A percentile compares a stretch with the other conserved stretches of the same genome.
Conservation (phyloP, 306 rosid species). For the Glycine soja region DNA sequence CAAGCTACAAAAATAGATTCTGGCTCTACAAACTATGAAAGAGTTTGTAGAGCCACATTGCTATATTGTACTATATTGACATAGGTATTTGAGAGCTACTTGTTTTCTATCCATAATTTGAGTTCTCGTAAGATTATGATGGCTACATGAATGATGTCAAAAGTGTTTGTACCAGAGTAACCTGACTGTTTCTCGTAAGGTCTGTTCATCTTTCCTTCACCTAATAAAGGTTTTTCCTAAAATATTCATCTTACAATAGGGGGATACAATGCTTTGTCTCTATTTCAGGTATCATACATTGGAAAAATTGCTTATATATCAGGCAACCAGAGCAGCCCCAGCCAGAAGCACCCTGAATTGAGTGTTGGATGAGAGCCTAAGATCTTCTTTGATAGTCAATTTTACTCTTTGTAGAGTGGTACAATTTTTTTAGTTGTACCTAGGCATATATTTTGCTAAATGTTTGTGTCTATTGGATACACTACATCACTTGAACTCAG, state of each 20-base stretch:
- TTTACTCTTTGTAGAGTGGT: not conserved
- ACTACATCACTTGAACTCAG: not conserved
- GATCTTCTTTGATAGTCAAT: slow-evolving; percentile 18
- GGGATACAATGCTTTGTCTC: slow-evolving; percentile 1
- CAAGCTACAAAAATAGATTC: slow-evolving; percentile 81
- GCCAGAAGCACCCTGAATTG: slow-evolving; percentile 14
- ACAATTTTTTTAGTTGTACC: not conserved
- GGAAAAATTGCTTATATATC: not conserved
- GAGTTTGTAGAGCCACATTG: slow-evolving; percentile 87
- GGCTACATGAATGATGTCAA: too few relatives aligned
- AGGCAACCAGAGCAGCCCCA: slow-evolving; percentile 1
- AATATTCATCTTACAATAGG: slow-evolving; percentile 15
- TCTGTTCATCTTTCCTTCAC: slow-evolving; percentile 12
- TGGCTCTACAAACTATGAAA: slow-evolving; percentile 85
- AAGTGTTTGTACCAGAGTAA: too few relatives aligned
- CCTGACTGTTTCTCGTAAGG: too few relatives aligned
- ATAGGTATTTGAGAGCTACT: too few relatives aligned
- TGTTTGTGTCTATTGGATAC: not conserved
- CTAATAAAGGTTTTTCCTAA: not conserved
- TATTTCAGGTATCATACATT: slow-evolving; percentile 27
- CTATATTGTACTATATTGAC: too few relatives aligned
- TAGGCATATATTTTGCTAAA: not conserved
- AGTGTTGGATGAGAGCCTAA: not conserved
- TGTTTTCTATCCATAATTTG: too few relatives aligned
- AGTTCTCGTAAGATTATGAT: too few relatives aligned